These are phyloP conservation scores for Aspergillus ochraceoroseus DNA, from an alignment of 2,329 filamentous ascomycete species.

Conservation along the genomic window DNA sequence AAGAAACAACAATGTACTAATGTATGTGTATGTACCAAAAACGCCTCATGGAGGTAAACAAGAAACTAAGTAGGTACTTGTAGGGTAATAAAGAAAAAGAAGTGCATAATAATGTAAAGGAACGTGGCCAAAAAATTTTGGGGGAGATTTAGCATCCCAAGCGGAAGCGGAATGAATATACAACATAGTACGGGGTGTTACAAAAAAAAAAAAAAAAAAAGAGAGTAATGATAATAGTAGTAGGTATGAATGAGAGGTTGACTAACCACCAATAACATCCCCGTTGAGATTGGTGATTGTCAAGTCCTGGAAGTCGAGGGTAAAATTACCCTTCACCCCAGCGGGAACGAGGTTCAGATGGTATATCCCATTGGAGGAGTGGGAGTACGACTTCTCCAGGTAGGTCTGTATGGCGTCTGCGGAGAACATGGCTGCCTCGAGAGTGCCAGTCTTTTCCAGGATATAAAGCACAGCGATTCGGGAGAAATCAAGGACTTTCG, in stretches of 20 bases:
- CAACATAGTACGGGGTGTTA: too few species aligned
- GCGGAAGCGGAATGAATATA: too few species aligned
- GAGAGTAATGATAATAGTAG: background rate
- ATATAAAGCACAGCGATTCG: slow-evolving; percentile 42
- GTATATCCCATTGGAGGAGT: slow-evolving; percentile 20
- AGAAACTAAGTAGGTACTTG: background rate
- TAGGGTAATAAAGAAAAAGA: background rate
- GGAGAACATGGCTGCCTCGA: slow-evolving; percentile 29
- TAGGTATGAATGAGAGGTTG: background rate
- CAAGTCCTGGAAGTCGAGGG: slow-evolving; percentile 35
- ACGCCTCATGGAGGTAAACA: background rate
- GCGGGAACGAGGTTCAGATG: slow-evolving; percentile 22
- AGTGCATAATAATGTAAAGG: slow-evolving; percentile 4
- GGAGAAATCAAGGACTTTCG: slow-evolving; percentile 33
- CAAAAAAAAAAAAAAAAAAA: background rate
- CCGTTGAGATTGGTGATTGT: slow-evolving; percentile 28
- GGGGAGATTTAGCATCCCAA: too few species aligned
- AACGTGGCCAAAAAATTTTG: too few species aligned
- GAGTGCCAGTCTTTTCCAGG: slow-evolving; percentile 32
- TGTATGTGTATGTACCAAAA: slow-evolving; percentile 2
- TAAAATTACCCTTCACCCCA: slow-evolving; percentile 28
- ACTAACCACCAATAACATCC: slow-evolving; percentile 24
- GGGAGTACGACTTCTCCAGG: slow-evolving; percentile 25
- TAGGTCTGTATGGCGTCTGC: slow-evolving; percentile 32
- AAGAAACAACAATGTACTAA: background rate